Base-by-base conservation (phyloP, 2,329 filamentous ascomycete genomes). In the Aureobasidium lini region DNA sequence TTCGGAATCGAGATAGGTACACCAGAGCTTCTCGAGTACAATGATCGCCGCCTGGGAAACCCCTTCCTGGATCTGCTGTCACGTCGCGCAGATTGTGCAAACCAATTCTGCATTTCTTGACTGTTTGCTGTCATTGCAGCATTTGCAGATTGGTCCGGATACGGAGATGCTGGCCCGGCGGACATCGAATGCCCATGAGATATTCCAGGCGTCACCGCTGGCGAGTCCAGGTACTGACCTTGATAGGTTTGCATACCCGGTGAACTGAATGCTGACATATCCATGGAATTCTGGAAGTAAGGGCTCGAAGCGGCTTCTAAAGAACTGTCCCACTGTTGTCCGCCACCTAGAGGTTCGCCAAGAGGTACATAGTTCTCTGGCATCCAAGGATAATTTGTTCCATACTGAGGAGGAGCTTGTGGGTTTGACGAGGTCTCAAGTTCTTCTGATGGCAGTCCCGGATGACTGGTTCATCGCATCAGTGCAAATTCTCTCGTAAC, bases 61-160 rank as follows among this genome's bases (percentile, higher is more conserved):
- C 32, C n/a, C 13, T 48, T 57, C 13, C n/a, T 57, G 31, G 43
- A 57, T 8, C 43, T 47, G 28, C 54, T 57, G 6, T 57, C 43
- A 16, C 54, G 54, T 31, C 54, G 34, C 8, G 13, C 53, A 29
- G 53, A 57, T 10, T 57, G 31, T n/a, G 32, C 43, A 15, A 57
- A 57, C 54, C 54, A 57, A 10, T 48, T n/a, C 7, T 48, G 54
- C 54, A 57, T 47, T 43, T 57, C 54, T 18, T 57, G 43, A 18
- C 34, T 57, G n/a, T 57, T 57, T 39, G 54, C 54, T 10, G 32
- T 48, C 54, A 57, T 57, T 32, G 54, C 54, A 47, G 54, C 54
- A 40, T 48, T 39, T 3, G 32, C 34, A 40, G 42, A 31, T 37
- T 57, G 52, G 9, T 15, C 13, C 39, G 37, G 43, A 6, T 56